These are phyloP conservation scores for Aphanoascus verrucosus DNA, from an alignment of 2,329 filamentous ascomycete species.

Conservation along the genomic window DNA sequence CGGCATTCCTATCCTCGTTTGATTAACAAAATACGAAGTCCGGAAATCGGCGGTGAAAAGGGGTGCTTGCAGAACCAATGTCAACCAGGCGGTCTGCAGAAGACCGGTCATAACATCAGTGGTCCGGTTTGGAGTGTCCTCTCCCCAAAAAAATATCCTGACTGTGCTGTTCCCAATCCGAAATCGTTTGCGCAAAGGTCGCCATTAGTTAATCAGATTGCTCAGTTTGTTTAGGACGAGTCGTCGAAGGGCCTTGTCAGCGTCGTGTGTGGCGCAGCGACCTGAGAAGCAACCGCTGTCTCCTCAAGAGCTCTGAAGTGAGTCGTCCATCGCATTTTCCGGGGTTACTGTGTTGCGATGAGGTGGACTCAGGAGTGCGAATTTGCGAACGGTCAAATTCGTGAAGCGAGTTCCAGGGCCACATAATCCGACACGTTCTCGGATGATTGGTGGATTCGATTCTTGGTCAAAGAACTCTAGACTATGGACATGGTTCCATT, in stretches of 20 bases:
- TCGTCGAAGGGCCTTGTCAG: neutral
- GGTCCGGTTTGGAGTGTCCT: neutral
- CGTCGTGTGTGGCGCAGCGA: neutral
- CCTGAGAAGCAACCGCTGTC: too few relatives aligned
- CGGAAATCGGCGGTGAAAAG: too few relatives aligned
- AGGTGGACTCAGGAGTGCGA: neutral
- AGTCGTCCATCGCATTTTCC: too few relatives aligned
- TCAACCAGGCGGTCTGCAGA: neutral
- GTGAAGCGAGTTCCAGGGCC: neutral
- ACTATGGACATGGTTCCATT: neutral
- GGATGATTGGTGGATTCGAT: slow-evolving; percentile 8
- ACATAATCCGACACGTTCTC: slow-evolving; percentile 4
- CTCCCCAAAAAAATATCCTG: neutral
- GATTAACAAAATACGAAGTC: too few relatives aligned
- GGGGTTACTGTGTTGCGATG: too few relatives aligned
- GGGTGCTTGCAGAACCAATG: neutral
- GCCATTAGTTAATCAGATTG: neutral
- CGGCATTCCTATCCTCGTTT: too few relatives aligned
- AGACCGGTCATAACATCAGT: neutral
- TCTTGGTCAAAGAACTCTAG: neutral
- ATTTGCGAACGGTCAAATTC: neutral
- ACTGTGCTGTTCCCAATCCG: neutral
- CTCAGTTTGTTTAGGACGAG: neutral
- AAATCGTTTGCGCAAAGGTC: neutral
- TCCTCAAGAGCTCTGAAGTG: too few relatives aligned